Conservation (phyloP, 2,329 filamentous ascomycete species). For the Penicillium corylophilum region DNA sequence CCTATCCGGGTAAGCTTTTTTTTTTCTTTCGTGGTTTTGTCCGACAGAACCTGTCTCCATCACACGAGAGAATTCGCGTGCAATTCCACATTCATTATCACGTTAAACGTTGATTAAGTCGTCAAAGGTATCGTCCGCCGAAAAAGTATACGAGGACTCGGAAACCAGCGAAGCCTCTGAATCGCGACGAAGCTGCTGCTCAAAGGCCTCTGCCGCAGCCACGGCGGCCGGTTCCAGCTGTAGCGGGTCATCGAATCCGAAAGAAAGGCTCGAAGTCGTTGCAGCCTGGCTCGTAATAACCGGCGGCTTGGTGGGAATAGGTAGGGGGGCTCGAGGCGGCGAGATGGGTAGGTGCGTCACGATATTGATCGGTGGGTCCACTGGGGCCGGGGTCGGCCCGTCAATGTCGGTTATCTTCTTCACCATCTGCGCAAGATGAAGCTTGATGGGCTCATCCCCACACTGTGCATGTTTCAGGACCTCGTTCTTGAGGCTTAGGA, state of each 20-base stretch:
- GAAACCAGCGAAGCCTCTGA: constrained; percentile 30
- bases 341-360: constrained; percentile 13
- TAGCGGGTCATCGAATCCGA: constrained; percentile 35
- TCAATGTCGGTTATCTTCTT: constrained; percentile 36
- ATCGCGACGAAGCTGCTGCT: constrained; percentile 32
- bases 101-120: constrained; percentile 33
- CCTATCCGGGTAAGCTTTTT: not conserved
- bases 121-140: constrained; percentile 33
- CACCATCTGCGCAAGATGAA: constrained; percentile 39
- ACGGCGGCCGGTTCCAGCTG: constrained; percentile 24
- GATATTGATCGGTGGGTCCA: constrained; percentile 7
- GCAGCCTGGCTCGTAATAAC: constrained; percentile 1
- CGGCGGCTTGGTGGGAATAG: not conserved
- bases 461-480: constrained; percentile 42
- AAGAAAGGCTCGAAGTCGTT: constrained; percentile 22
- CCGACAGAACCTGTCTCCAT: not conserved
- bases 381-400: constrained; percentile 2
- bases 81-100: not conserved
- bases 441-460: constrained; percentile 38
- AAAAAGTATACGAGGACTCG: constrained; percentile 31
- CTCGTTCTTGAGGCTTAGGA: constrained; percentile 42
- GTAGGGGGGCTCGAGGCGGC: constrained; percentile 15
- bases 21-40: not conserved
- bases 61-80: not conserved
- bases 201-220: constrained; percentile 20